These are phyloP conservation scores for Prunus davidiana DNA, from an alignment of 306 rosid genomes.

Conservation along the genomic window DNA sequence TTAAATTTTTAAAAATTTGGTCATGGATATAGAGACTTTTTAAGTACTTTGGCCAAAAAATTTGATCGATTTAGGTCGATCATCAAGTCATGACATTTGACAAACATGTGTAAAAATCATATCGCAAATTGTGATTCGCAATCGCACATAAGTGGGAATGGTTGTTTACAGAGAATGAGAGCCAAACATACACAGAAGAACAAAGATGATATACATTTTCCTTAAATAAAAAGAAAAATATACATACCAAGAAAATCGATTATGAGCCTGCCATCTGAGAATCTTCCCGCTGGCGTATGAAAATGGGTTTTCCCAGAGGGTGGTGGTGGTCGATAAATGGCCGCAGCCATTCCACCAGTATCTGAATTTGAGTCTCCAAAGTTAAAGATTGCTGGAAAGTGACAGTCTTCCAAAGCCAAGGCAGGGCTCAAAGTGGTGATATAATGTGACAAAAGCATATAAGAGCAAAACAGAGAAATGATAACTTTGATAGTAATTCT, in stretches of 20 bases:
- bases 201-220: no score
- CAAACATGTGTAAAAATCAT: no score
- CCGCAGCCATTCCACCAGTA: slow-evolving; percentile 47
- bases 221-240: background rate
- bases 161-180: no score
- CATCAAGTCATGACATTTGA: no score
- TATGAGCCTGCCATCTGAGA: slow-evolving; percentile 41
- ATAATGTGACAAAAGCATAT: background rate
- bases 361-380: slow-evolving; percentile 63
- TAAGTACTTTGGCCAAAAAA: no score
- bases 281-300: slow-evolving; percentile 37
- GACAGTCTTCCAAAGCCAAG: slow-evolving; percentile 21
- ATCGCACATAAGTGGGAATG: no score
- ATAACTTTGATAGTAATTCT: background rate
- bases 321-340: background rate
- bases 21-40: no score
- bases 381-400: slow-evolving; percentile 50
- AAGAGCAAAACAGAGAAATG: background rate
- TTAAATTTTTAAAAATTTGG: no score
- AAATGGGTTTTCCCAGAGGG: slow-evolving; percentile 58
- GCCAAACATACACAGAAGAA: no score
- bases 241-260: slow-evolving; percentile 48
- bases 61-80: no score
- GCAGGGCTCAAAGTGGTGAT: background rate
- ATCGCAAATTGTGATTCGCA: no score